These are phyloP conservation scores for Sedum album DNA, from an alignment of 164 flowering plant species.

Conservation along the genomic window DNA sequence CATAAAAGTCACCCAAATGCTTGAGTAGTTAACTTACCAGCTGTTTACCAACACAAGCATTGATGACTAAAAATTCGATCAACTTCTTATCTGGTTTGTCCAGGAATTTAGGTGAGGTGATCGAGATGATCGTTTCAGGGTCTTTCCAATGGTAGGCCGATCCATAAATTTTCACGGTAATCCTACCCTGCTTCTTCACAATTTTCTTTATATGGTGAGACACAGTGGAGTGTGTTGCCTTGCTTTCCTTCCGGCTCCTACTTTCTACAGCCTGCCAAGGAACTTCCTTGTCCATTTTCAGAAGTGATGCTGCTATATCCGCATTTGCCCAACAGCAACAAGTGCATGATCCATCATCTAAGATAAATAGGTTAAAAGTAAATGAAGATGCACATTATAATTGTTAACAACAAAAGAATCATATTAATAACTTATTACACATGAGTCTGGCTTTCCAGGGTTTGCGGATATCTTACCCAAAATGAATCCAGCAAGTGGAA, in stretches of 20 bases:
- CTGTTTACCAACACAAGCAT: conserved; percentile 39
- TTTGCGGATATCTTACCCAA: conserved; percentile 40
- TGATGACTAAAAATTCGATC: conserved; percentile 38
- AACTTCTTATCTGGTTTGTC: conserved; percentile 39
- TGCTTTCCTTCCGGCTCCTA: conserved; percentile 14
- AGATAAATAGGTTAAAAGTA: neutral
- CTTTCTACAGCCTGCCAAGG: conserved; percentile 16
- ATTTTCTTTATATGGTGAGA: conserved; percentile 31
- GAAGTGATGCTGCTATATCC: conserved; percentile 51
- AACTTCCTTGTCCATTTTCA: conserved; percentile 37
- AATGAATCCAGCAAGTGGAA: conserved; percentile 69
- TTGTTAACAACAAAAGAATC: neutral
- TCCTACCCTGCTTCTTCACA: conserved; percentile 40
- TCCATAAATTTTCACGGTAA: conserved; percentile 46
- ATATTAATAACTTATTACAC: neutral
- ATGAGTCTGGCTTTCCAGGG: neutral
- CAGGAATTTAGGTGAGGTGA: conserved; percentile 29
- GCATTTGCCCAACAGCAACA: conserved; percentile 76
- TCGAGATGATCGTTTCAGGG: conserved; percentile 39
- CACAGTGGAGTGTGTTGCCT: conserved; percentile 13
- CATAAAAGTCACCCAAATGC: neutral
- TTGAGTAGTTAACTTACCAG: conserved; percentile 39
- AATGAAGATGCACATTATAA: neutral
- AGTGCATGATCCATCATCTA: conserved; percentile 75
- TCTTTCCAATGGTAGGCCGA: conserved; percentile 34